Evolutionary conservation across 306 rosid species (phyloP).

Genomic region (Prosopis cineraria): DNA sequence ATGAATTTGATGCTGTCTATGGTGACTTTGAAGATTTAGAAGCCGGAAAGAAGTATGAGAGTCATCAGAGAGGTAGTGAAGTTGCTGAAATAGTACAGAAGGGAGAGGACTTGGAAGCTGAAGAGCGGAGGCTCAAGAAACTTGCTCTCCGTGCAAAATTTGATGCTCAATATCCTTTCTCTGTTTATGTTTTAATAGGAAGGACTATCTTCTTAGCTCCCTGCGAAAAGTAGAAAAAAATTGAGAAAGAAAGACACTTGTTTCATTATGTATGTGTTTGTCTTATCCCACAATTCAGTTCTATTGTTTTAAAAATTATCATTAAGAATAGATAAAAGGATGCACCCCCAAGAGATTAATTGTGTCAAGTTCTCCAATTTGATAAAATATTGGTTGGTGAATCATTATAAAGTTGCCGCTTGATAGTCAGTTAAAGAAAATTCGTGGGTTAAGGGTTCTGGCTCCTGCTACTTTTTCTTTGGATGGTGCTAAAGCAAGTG

Average conservation of each 20-base stretch:
- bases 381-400: not conserved
- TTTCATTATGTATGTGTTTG: not conserved
- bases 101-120: slow-evolving; percentile 56
- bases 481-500: not conserved
- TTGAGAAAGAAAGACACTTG: not conserved
- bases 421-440: not conserved
- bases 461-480: not conserved
- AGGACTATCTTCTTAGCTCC: slow-evolving; percentile 6
- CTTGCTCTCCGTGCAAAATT: slow-evolving; percentile 86
- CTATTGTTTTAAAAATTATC: not conserved
- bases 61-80: slow-evolving; percentile 35
- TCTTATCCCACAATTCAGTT: not conserved
- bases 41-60: slow-evolving; percentile 62
- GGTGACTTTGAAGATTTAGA: slow-evolving; percentile 99
- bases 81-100: slow-evolving; percentile 34
- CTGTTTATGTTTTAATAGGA: not conserved
- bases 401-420: not conserved
- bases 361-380: not conserved
- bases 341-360: not conserved
- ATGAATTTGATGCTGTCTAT: slow-evolving; percentile 51
- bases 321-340: not conserved
- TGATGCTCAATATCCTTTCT: slow-evolving; percentile 88
- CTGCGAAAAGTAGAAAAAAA: not conserved
- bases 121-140: slow-evolving; percentile 75
- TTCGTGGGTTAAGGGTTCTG: not conserved